Conservation (phyloP, 2,329 filamentous ascomycete species). For the Dendryphion nanum region DNA sequence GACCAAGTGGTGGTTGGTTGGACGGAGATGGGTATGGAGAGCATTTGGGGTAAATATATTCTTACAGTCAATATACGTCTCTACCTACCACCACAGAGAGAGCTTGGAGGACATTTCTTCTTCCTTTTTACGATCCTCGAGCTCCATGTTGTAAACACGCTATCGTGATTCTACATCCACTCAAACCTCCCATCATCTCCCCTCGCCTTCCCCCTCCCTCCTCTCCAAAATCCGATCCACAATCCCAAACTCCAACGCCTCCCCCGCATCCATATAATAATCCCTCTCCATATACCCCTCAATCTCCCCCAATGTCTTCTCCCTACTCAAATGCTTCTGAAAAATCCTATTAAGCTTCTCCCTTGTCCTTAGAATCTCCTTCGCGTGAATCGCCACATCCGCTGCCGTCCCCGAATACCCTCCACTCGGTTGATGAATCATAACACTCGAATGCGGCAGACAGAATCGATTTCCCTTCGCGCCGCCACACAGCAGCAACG, state of each 20-base stretch:
- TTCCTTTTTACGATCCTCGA: no score
- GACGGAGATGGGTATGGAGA: no score
- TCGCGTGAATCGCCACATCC: slow-evolving; percentile 96
- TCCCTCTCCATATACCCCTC: slow-evolving; percentile 96
- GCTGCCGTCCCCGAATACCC: slow-evolving; percentile 65
- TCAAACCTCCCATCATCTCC: no score
- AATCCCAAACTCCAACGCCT: slow-evolving; percentile 86
- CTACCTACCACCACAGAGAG: no score
- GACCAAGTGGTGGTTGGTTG: no score
- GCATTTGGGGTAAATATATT: no score
- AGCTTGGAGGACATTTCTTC: no score
- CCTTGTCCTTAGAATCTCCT: slow-evolving; percentile 87
- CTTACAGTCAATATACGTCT: no score
- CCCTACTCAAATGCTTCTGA: slow-evolving; percentile 76
- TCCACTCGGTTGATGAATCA: slow-evolving; percentile 94
- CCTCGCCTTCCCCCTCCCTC: slow-evolving; percentile 45
- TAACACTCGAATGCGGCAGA: slow-evolving; percentile 89
- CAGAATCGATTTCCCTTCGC: slow-evolving; percentile 81
- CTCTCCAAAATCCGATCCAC: slow-evolving; percentile 82
- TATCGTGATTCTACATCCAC: no score
- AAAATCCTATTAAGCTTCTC: slow-evolving; percentile 90
- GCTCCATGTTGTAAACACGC: no score
- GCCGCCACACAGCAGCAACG: slow-evolving; percentile 81
- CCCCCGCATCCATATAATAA: slow-evolving; percentile 85
- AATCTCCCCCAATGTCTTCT: slow-evolving; percentile 75